These are phyloP conservation scores for Blakeslea trispora DNA, from an alignment of 371 early-diverging fungal genomes.

Conservation along the genomic window DNA sequence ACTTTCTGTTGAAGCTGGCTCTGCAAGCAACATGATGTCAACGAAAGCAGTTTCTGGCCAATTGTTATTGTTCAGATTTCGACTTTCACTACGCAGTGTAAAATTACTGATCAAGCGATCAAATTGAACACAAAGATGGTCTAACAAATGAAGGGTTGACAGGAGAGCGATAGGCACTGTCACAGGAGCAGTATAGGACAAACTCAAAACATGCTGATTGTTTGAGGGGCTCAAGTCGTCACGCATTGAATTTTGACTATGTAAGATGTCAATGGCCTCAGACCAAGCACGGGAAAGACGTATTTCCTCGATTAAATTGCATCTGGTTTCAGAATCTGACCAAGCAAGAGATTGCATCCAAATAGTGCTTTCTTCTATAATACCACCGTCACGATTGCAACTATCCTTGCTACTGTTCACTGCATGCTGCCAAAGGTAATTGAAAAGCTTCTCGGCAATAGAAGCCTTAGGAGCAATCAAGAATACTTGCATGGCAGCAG, in stretches of 20 bases:
- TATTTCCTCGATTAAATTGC: conserved; percentile 28
- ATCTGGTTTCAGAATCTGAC: conserved; percentile 24
- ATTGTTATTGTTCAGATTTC: background rate
- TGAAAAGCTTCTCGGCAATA: conserved; percentile 20
- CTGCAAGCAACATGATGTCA: conserved; percentile 18
- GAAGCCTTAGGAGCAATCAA: conserved; percentile 17
- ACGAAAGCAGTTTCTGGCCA: conserved; percentile 8
- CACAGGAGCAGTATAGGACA: conserved; percentile 38
- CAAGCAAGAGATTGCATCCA: conserved; percentile 35
- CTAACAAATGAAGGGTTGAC: conserved; percentile 35
- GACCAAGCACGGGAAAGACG: conserved; percentile 31
- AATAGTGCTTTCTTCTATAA: conserved; percentile 10
- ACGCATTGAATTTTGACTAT: conserved; percentile 9
- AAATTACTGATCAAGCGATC: conserved; percentile 20
- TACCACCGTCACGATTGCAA: conserved; percentile 17
- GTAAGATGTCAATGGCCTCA: conserved; percentile 32
- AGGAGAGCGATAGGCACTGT: conserved; percentile 39
- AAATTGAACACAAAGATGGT: conserved; percentile 31
- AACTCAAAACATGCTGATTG: conserved; percentile 4
- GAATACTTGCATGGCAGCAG: conserved; percentile 42
- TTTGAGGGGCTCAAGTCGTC: background rate
- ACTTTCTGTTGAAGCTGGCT: conserved; percentile 4
- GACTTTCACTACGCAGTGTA: background rate
- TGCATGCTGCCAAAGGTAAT: conserved; percentile 35
- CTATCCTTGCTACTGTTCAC: conserved; percentile 4